Conservation (phyloP, 192 early-diverging fungal species). For the Glomus cerebriforme region DNA sequence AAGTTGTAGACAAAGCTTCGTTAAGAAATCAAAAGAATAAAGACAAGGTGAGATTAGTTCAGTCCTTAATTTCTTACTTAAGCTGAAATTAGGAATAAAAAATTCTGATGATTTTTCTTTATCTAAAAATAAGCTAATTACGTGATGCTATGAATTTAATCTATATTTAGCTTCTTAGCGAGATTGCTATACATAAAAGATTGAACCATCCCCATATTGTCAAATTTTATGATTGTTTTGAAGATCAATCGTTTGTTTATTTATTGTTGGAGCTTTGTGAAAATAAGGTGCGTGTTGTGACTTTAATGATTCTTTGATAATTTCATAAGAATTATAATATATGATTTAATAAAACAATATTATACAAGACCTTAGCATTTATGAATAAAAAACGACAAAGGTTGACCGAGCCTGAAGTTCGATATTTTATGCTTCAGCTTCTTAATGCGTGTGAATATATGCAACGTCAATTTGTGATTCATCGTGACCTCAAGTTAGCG, state of each 20-base stretch:
- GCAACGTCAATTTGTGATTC: constrained; percentile 80
- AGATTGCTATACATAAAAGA: constrained; percentile 77
- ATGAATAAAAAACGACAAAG: constrained; percentile 75
- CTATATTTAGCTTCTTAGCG: constrained; percentile 60
- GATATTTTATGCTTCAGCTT: constrained; percentile 84
- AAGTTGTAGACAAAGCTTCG: constrained; percentile 54
- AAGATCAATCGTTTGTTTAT: constrained; percentile 85
- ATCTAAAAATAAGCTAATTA: constrained; percentile 11
- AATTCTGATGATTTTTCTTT: neutral
- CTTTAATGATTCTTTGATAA: neutral
- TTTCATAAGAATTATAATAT: neutral
- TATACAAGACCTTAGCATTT: constrained; percentile 75
- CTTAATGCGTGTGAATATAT: constrained; percentile 79
- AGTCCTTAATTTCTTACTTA: neutral
- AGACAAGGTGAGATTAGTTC: constrained; percentile 51
- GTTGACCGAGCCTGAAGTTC: constrained; percentile 87
- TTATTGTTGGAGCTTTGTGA: constrained; percentile 92
- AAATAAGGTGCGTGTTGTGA: constrained; percentile 58
- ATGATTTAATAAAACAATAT: neutral
- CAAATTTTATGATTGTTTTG: constrained; percentile 78
- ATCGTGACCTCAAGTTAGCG: constrained; percentile 94
- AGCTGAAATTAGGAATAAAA: neutral
- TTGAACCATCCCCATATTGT: constrained; percentile 83
- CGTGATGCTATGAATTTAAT: neutral
- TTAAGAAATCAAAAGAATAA: constrained; percentile 46